Percentiles rank a stretch among this genome's conserved stretches.
Conservation (phyloP, 371 early-diverging fungal species). For the Mortierella sp. region DNA sequence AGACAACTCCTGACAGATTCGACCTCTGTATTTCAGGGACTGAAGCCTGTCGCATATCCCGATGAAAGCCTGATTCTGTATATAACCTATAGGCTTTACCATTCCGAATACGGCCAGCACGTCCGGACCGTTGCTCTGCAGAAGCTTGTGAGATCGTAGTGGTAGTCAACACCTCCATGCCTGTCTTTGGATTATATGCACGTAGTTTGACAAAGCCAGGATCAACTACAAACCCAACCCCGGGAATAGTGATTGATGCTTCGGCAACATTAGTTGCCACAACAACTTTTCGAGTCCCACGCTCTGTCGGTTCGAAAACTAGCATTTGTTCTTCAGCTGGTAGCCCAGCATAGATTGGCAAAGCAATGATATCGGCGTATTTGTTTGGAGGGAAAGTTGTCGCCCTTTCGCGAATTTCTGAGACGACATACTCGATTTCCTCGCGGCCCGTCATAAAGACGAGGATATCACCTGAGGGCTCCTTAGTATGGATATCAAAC, state of each 20-base stretch:
- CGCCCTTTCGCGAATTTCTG: slow-evolving; percentile 54
- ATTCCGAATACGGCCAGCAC: slow-evolving; percentile 90
- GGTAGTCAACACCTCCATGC: slow-evolving; percentile 85
- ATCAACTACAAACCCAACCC: slow-evolving; percentile 94
- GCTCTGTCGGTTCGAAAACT: slow-evolving; percentile 90
- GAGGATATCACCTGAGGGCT: slow-evolving; percentile 80
- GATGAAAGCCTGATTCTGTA: slow-evolving; percentile 79
- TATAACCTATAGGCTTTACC: slow-evolving; percentile 98
- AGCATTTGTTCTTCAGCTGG: slow-evolving; percentile 91
- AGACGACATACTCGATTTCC: slow-evolving; percentile 83
- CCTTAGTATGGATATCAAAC: slow-evolving; percentile 78
- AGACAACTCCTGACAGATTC: slow-evolving; percentile 87
- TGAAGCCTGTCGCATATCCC: slow-evolving; percentile 82
- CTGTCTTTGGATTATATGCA: slow-evolving; percentile 80
- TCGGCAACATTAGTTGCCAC: slow-evolving; percentile 99
- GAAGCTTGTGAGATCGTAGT: slow-evolving; percentile 89
- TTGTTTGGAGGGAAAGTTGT: slow-evolving; percentile 58
- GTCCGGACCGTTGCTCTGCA: slow-evolving; percentile 97
- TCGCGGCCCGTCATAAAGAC: slow-evolving; percentile 93
- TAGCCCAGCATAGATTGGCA: slow-evolving; percentile 93
- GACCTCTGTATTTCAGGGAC: slow-evolving; percentile 97
- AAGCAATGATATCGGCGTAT: slow-evolving; percentile 64
- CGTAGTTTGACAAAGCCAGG: slow-evolving; percentile 93
- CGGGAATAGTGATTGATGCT: slow-evolving; percentile 93
- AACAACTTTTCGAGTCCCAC: slow-evolving; percentile 91